Evolutionary conservation across 169 alveolate species (phyloP), one percentile per base, ranked within the genome.

Genomic region (Theileria parva): DNA sequence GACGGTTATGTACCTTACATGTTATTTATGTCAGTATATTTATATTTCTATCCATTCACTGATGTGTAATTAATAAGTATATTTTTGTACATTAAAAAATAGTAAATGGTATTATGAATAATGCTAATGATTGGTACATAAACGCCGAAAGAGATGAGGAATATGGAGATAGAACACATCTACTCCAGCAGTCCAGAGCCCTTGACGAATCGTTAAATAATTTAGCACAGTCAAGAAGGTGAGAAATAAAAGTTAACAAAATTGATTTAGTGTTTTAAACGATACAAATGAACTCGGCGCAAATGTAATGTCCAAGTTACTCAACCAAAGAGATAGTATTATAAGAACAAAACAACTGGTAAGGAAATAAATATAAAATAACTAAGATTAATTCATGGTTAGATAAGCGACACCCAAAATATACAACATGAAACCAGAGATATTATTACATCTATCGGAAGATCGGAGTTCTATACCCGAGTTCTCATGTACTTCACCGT

Each of bases 401-500:
- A 63, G 71, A 39, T 63, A 21, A 39, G 50, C 44, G 89, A 83
- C 9, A 83, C 89, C 13, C 85, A 77, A 21, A 19, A 27, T 51
- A 37, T 44, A n/a, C 89, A 83, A 53, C 69, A 78, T 34, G 89
- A 83, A 63, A 74, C 89, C 48, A 76, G 86, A 34, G 64, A 66
- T 73, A 37, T 83, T 19, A 72, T 83, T 4, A 71, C 81, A 27
- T 44, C 89, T 19, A 79, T 50, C 48, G 78, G 89, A 51, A 57
- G 89, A 69, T 83, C 89, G 73, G 89, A 83, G 19, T 83, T 69
- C 68, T 83, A 70, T 77, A 83, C 89, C 65, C 74, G 77, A 80
- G 81, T 65, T 15, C 66, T 60, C 55, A 77, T 83, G 86, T 76
- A 83, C 71, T 23, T 83, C 30, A 83, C 89, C 37, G 77, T 83